Conservation (phyloP, 768 basidiomycete species). For the Guyanaporus albipodus region DNA sequence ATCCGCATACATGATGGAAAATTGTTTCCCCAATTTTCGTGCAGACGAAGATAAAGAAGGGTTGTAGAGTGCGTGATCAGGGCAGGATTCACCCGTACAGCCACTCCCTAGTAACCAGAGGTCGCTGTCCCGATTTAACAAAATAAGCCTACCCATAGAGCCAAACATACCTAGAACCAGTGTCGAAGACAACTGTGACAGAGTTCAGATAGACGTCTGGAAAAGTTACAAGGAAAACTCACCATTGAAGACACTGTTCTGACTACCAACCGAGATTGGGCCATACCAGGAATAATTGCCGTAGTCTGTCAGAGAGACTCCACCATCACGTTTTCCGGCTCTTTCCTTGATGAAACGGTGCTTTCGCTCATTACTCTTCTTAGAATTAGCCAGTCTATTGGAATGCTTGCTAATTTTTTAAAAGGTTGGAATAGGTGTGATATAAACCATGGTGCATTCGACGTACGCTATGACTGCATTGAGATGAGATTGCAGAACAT, state of each 20-base stretch:
- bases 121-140: slow-evolving; percentile 8
- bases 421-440: neutral
- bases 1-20: slow-evolving; percentile 36
- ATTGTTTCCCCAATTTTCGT: slow-evolving; percentile 6
- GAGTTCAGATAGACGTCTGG: neutral
- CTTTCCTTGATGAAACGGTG: neutral
- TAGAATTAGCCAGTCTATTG: neutral
- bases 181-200: slow-evolving; percentile 24
- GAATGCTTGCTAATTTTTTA: slow-evolving; percentile 2
- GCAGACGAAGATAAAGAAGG: slow-evolving; percentile 25
- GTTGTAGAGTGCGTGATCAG: slow-evolving; percentile 24
- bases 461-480: slow-evolving; percentile 9
- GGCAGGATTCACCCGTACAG: slow-evolving; percentile 23
- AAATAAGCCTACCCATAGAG: neutral
- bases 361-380: neutral
- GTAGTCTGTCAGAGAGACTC: neutral
- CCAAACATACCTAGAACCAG: slow-evolving; percentile 18
- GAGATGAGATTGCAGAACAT: slow-evolving; percentile 5
- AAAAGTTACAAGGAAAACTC: neutral
- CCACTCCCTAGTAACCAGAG: slow-evolving; percentile 3
- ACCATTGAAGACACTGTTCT: neutral
- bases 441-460: neutral
- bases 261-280: slow-evolving; percentile 5
- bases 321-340: neutral
- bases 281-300: slow-evolving; percentile 6